phyloP scores from a whole-genome alignment of 495 filamentous ascomycete genomes.

The Tetracladium setigerum region DNA sequence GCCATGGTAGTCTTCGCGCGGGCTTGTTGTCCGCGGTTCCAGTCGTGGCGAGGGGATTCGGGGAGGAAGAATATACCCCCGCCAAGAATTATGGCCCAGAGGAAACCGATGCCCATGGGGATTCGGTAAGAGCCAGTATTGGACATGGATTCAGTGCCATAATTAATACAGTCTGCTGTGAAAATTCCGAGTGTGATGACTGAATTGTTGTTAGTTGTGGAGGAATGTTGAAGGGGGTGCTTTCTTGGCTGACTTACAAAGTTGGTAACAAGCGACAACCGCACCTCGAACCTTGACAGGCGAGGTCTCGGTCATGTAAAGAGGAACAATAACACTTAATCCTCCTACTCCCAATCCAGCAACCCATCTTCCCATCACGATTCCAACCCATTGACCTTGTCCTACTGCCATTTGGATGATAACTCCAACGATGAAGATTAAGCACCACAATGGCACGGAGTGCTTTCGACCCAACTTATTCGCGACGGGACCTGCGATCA shows the following conservation, averaged over 20 bases:
- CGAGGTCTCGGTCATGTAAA: slow-evolving; percentile 66
- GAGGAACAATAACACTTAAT: slow-evolving; percentile 62
- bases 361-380: slow-evolving; percentile 50
- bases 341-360: slow-evolving; percentile 65
- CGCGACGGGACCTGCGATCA: slow-evolving; percentile 59
- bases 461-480: slow-evolving; percentile 67
- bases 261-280: slow-evolving; percentile 39
- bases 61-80: slow-evolving; percentile 64
- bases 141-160: slow-evolving; percentile 49
- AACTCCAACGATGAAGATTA: slow-evolving; percentile 72
- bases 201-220: slow-evolving; percentile 50
- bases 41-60: slow-evolving; percentile 64
- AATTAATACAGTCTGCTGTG: slow-evolving; percentile 75
- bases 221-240: not conserved
- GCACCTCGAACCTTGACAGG: slow-evolving; percentile 60
- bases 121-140: slow-evolving; percentile 66
- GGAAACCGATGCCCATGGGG: slow-evolving; percentile 71
- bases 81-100: slow-evolving; percentile 68
- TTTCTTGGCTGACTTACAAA: slow-evolving; percentile 11
- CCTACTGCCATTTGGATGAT: slow-evolving; percentile 58
- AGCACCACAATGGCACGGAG: slow-evolving; percentile 56
- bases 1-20: slow-evolving; percentile 64
- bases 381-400: slow-evolving; percentile 54
- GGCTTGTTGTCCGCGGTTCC: slow-evolving; percentile 52
- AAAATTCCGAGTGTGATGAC: slow-evolving; percentile 86